Percentiles rank a stretch among this genome's conserved stretches.
These are phyloP conservation scores for Sugiyamaella smithiae DNA, from an alignment of 805 yeast species.

Conservation along the genomic window DNA sequence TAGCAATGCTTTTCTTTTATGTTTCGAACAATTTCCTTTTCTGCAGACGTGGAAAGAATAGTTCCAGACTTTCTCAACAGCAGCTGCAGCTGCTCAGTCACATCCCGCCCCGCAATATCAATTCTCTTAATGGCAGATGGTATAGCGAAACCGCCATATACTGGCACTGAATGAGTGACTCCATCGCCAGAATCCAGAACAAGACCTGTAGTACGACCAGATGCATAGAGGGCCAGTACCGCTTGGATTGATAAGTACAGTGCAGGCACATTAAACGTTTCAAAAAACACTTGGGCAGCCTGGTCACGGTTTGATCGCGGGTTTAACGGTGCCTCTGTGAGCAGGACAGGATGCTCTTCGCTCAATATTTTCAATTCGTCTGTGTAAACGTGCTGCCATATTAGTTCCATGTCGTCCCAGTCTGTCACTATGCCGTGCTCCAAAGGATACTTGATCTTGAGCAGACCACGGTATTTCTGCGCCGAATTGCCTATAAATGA, in stretches of 20 bases:
- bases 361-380: slow-evolving; percentile 54
- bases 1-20: slow-evolving; percentile 76
- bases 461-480: slow-evolving; percentile 72
- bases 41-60: slow-evolving; percentile 65
- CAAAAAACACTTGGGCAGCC: slow-evolving; percentile 65
- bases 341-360: slow-evolving; percentile 82
- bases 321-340: slow-evolving; percentile 88
- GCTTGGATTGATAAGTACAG: slow-evolving; percentile 72
- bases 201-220: slow-evolving; percentile 88
- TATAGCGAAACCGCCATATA: slow-evolving; percentile 82
- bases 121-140: slow-evolving; percentile 68
- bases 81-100: slow-evolving; percentile 70
- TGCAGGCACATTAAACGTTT: slow-evolving; percentile 73
- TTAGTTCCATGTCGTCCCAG: slow-evolving; percentile 82
- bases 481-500: slow-evolving; percentile 74
- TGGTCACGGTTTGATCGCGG: slow-evolving; percentile 59
- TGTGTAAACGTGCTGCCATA: slow-evolving; percentile 70
- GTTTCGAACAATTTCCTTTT: slow-evolving; percentile 71
- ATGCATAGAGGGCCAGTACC: slow-evolving; percentile 77
- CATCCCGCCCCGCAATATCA: slow-evolving; percentile 83
- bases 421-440: slow-evolving; percentile 73
- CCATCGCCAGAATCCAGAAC: slow-evolving; percentile 94
- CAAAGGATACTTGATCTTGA: slow-evolving; percentile 68
- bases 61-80: slow-evolving; percentile 71
- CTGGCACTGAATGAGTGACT: slow-evolving; percentile 82